Conservation (phyloP, 1,139 yeast genomes). For the Petasospora fabianii region DNA sequence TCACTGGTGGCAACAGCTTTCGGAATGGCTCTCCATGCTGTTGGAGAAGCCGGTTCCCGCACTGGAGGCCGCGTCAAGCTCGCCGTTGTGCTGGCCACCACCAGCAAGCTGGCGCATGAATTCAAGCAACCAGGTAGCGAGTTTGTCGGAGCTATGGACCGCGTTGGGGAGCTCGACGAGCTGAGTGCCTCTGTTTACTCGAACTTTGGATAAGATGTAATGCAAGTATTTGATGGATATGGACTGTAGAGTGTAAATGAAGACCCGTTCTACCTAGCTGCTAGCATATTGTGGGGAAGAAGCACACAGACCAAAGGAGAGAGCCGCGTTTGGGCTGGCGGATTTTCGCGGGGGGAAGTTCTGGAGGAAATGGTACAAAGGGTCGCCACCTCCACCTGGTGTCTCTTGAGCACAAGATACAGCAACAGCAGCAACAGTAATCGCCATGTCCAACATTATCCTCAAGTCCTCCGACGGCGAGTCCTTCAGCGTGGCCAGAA, state of each 20-base stretch:
- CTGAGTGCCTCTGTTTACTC: slow-evolving; percentile 89
- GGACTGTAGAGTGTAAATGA: no score
- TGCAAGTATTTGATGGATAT: no score
- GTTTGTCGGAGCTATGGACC: slow-evolving; percentile 42
- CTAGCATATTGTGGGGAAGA: no score
- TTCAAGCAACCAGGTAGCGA: slow-evolving; percentile 26
- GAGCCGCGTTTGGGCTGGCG: no score
- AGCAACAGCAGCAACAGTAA: neutral
- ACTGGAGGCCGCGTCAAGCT: slow-evolving; percentile 8
- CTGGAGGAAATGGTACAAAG: neutral
- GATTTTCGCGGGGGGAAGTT: neutral
- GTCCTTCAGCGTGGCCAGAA: slow-evolving; percentile 67
- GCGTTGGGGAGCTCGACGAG: slow-evolving; percentile 63
- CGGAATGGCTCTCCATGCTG: slow-evolving; percentile 25
- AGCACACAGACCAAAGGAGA: neutral
- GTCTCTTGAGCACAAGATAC: neutral
- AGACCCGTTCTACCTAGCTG: no score
- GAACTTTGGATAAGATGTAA: slow-evolving; percentile 66
- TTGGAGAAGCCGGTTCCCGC: slow-evolving; percentile 1
- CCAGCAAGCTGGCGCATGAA: slow-evolving; percentile 12
- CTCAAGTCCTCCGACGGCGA: slow-evolving; percentile 74
- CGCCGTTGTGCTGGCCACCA: slow-evolving; percentile 16
- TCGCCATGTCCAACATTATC: slow-evolving; percentile 35
- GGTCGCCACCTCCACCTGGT: neutral
- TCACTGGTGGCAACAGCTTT: slow-evolving; percentile 31